Evolutionary conservation across 176 grass and related monocot species (phyloP), one percentile per base, ranked within the genome.

Genomic region (Olyra latifolia): DNA sequence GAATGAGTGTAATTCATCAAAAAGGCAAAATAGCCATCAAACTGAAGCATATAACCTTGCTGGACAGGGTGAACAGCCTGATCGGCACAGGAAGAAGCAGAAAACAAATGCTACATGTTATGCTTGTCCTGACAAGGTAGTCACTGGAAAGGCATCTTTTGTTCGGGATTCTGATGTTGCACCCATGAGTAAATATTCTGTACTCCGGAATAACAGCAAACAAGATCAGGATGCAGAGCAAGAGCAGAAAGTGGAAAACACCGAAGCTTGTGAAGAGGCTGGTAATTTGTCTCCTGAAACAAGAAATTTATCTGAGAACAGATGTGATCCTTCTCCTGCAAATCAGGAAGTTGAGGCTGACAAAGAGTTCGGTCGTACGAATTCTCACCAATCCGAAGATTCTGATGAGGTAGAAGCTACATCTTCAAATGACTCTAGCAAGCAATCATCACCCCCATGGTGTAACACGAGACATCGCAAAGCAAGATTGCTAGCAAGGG

Each of bases 341-440:
- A 54, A 88, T 57, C 77, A 74, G 41, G 63, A 54, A 38, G 24
- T 3, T 89, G 83, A 80, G 17, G 22, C 68, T 71, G 56, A 66
- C 14, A 49, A 47, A 76, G 63, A 40, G 3, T 63, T 72, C 38
- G 25, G 57, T 55, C 29, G 24, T 83, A 40, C 49, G 71, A 75
- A 60, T 70, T 71, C 30, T 64, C 25, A 83, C 32, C 69, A 77
- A 14, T 43, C 49, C 17, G n/a, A 64, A 28, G 83, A 63, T 62
- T 69, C 72, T 19, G 78, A 78, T 66, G 78, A 88, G 74, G 41
- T 49, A 15, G 74, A 88, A 79, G 67, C 59, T 76, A 23, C 55
- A 61, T 75, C 83, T 52, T 85, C 69, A n/a, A 40, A 74, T 85
- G 47, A 73, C 53, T 62, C 52, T 62, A 45, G 78, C 58, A 62